Conservation (phyloP, 2,329 filamentous ascomycete species). For the Tolypocladium ovalisporum region DNA sequence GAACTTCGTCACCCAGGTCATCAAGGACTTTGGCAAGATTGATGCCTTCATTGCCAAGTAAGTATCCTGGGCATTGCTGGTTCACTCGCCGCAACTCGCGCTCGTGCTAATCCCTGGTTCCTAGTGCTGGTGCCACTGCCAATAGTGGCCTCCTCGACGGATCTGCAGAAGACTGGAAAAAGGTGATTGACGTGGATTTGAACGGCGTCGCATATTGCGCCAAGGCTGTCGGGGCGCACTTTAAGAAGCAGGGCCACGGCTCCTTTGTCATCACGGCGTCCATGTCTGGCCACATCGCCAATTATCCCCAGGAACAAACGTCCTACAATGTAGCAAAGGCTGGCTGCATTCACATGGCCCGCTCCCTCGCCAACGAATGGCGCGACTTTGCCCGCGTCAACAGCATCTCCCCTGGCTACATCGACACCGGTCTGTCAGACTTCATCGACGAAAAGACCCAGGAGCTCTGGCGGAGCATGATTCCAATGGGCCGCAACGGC, state of each 20-base stretch:
- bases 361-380: slow-evolving; percentile 52
- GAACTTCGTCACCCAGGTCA: slow-evolving; percentile 48
- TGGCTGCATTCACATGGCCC: slow-evolving; percentile 36
- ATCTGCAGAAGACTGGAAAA: slow-evolving; percentile 54
- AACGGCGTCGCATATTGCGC: slow-evolving; percentile 61
- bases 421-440: slow-evolving; percentile 55
- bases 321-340: slow-evolving; percentile 58
- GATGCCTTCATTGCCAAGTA: slow-evolving; percentile 69
- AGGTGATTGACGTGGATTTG: slow-evolving; percentile 52
- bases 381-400: slow-evolving; percentile 57
- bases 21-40: slow-evolving; percentile 62
- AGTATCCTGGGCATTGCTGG: slow-evolving; percentile 18
- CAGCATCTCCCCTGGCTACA: slow-evolving; percentile 57
- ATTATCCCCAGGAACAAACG: slow-evolving; percentile 57
- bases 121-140: slow-evolving; percentile 55
- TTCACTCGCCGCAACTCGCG: not conserved
- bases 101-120: not conserved
- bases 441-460: slow-evolving; percentile 58
- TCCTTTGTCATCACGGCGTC: slow-evolving; percentile 60
- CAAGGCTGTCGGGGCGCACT: slow-evolving; percentile 51
- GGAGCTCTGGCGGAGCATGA: slow-evolving; percentile 63
- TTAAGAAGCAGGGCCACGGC: slow-evolving; percentile 51
- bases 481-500: slow-evolving; percentile 61
- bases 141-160: slow-evolving; percentile 58
- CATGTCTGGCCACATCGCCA: slow-evolving; percentile 62